Base-by-base conservation (phyloP, 805 yeast genomes). In the Metschnikowia shivogae region DNA sequence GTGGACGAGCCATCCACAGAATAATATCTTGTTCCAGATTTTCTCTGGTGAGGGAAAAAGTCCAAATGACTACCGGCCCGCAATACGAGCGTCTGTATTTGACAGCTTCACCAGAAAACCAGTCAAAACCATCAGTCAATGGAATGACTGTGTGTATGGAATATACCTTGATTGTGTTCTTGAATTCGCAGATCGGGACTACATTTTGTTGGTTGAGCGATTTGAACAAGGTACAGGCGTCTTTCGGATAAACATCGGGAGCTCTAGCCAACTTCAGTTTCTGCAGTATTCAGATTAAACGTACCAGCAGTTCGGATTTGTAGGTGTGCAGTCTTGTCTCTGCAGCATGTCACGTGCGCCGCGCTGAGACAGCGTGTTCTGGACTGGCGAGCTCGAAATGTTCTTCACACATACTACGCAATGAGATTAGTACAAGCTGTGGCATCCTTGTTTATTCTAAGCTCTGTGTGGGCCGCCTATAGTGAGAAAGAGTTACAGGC, bases 181-280 rank as follows among this genome's bases (percentile, higher is more conserved):
- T 3, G 55, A 56, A 0, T 47, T 44, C 3, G 59, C 63, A 2
- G 71, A 45, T 20, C 43, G 65, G 0, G 50, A 47, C 5, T 72
- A 73, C 44, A 60, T 74, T 4, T 46, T 77, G 7, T 55, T 77
- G 19, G 58, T 74, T n/a, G 82, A 77, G 50, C 53, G 82, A 33
- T 73, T 77, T 46, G 82, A 77, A 48, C 52, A 58, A 5, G 82
- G 82, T 0, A 42, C 49, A 4, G 81, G 77, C 6, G 50, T 49
- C 3, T 54, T 72, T 19, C 48, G 61, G 6, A 64, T 76, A 1
- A 67, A 65, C 12, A 56, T 72, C 29, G 81, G 79, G 3, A 54
- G 67, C 24, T 39, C 42, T 7, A 22, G 22, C 22, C 22, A 14
- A 17, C 24, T 39, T 4, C 26, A 30, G 11, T 32, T 39, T 20